These are phyloP conservation scores for Mycena polygramma DNA, from an alignment of 768 basidiomycete genomes.

Conservation along the genomic window DNA sequence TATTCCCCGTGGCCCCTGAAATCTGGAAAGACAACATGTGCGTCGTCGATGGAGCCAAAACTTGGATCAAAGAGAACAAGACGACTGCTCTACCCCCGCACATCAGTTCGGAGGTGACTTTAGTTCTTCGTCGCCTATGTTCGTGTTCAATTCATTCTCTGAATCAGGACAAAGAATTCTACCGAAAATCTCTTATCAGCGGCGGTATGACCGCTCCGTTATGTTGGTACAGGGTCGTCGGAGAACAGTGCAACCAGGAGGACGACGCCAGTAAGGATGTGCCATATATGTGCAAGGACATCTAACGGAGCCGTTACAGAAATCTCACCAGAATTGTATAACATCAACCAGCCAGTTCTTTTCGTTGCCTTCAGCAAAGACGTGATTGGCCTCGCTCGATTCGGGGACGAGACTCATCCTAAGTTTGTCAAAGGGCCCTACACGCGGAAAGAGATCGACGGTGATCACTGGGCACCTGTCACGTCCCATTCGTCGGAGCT, in stretches of 20 bases:
- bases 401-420: background rate
- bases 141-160: no score
- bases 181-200: no score
- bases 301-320: no score
- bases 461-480: conserved; percentile 17
- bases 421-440: background rate
- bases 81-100: no score
- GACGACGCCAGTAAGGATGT: conserved; percentile 53
- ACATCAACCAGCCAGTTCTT: background rate
- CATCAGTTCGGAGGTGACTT: no score
- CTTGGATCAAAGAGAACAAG: no score
- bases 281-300: conserved; percentile 8
- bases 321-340: background rate
- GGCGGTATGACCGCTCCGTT: conserved; percentile 49
- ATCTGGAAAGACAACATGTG: conserved; percentile 53
- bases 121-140: no score
- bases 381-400: background rate
- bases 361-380: conserved; percentile 19
- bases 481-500: conserved; percentile 17
- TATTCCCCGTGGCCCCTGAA: conserved; percentile 50
- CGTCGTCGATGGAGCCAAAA: no score
- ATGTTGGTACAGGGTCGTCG: conserved; percentile 51
- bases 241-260: conserved; percentile 43
- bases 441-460: conserved; percentile 4
- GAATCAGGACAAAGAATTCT: no score